Conservation (phyloP, 345 rosid species). For the Lumnitzera racemosa region DNA sequence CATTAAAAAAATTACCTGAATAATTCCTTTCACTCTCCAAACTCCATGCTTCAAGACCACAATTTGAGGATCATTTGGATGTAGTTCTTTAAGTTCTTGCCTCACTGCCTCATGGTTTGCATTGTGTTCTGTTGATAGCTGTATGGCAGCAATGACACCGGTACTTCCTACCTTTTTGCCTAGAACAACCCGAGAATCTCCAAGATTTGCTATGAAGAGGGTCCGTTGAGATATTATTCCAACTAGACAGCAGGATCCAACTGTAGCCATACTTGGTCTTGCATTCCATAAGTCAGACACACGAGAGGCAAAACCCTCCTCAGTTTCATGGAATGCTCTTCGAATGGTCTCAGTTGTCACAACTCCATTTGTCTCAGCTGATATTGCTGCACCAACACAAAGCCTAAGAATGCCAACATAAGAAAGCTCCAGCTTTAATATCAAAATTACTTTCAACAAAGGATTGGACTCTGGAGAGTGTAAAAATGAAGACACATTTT, state of each 20-base stretch:
- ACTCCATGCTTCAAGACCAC: conserved; percentile 81
- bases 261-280: conserved; percentile 60
- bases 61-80: conserved; percentile 81
- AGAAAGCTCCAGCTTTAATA: conserved; percentile 9
- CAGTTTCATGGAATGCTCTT: conserved; percentile 65
- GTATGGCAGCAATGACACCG: conserved; percentile 65
- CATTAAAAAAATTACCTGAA: conserved; percentile 50
- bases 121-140: conserved; percentile 83
- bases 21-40: conserved; percentile 95
- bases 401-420: conserved; percentile 43
- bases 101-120: conserved; percentile 75
- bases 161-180: conserved; percentile 77
- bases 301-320: conserved; percentile 70
- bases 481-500: neutral
- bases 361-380: conserved; percentile 59
- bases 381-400: conserved; percentile 78
- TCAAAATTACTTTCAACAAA: neutral
- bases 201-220: conserved; percentile 77
- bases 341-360: conserved; percentile 63
- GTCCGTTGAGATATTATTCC: conserved; percentile 73
- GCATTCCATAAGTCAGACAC: conserved; percentile 63
- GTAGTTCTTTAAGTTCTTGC: conserved; percentile 72
- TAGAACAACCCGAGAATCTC: conserved; percentile 79
- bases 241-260: conserved; percentile 83
- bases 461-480: neutral